Evolutionary conservation across 306 rosid species (phyloP).

Genomic region (Dalbergia cochinchinensis): DNA sequence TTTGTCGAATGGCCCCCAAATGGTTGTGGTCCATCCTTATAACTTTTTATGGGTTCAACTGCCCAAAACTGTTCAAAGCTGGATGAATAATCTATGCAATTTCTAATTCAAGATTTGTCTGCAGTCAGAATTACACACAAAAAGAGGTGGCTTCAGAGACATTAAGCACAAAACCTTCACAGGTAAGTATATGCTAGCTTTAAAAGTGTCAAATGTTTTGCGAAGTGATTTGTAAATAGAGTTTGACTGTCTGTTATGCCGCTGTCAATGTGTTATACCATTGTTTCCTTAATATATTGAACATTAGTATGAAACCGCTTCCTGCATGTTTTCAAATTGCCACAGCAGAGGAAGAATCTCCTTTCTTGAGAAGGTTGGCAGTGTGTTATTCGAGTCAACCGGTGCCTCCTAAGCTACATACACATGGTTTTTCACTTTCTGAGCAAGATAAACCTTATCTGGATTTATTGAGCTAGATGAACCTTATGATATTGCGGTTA

Average conservation of each 20-base stretch:
- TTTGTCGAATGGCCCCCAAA: neutral
- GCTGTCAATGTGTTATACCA: neutral
- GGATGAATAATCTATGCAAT: neutral
- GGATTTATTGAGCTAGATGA: no score
- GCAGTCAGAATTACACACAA: neutral
- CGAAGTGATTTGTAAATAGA: neutral
- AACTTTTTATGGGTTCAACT: neutral
- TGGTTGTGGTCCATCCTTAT: neutral
- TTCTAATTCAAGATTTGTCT: no score
- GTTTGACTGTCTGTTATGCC: neutral
- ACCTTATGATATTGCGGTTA: slow-evolving; percentile 52
- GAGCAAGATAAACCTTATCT: slow-evolving; percentile 55
- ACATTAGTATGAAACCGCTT: slow-evolving; percentile 64
- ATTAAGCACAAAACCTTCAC: neutral
- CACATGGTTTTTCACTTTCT: slow-evolving; percentile 59
- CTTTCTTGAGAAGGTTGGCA: slow-evolving; percentile 68
- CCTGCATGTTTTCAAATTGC: slow-evolving; percentile 58
- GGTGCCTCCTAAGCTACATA: slow-evolving; percentile 48
- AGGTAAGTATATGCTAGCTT: neutral
- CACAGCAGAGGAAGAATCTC: slow-evolving; percentile 60
- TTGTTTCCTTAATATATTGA: slow-evolving; percentile 50
- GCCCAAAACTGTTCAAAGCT: neutral
- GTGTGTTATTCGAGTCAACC: neutral
- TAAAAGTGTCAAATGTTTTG: neutral
- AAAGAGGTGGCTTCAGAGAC: neutral